Percentiles rank a stretch among this genome's conserved stretches.
These are phyloP conservation scores for Podospora anserina DNA, from an alignment of 495 filamentous ascomycete genomes.

Conservation along the genomic window DNA sequence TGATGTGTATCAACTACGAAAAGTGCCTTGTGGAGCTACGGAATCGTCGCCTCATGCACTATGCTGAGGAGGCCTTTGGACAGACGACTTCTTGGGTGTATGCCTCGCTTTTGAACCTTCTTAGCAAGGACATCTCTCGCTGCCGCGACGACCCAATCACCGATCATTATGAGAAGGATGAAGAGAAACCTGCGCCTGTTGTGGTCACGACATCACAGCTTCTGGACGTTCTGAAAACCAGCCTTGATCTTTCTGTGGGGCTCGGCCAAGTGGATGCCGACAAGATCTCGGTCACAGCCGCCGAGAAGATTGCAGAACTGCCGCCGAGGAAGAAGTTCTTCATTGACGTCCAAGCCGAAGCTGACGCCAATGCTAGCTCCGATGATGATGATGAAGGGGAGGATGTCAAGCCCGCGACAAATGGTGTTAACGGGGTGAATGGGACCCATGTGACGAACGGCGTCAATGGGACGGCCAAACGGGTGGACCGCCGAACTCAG, in stretches of 20 bases:
- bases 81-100: constrained; percentile 71
- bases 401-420: constrained; percentile 31
- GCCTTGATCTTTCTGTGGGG: constrained; percentile 44
- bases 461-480: constrained; percentile 35
- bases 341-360: constrained; percentile 35
- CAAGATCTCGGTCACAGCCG: constrained; percentile 40
- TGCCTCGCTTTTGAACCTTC: constrained; percentile 59
- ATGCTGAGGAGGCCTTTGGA: constrained; percentile 58
- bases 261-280: constrained; percentile 43
- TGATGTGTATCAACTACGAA: constrained; percentile 79
- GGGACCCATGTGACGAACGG: constrained; percentile 29
- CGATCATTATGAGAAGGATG: constrained; percentile 54
- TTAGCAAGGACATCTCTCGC: constrained; percentile 64
- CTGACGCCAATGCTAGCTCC: constrained; percentile 31
- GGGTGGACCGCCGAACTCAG: constrained; percentile 59
- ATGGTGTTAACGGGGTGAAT: constrained; percentile 32
- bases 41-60: constrained; percentile 65
- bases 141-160: constrained; percentile 57
- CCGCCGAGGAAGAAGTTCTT: constrained; percentile 43
- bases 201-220: constrained; percentile 49
- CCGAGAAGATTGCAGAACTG: constrained; percentile 40
- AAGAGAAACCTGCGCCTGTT: constrained; percentile 18
- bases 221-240: constrained; percentile 38
- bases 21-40: constrained; percentile 80
- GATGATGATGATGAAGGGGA: constrained; percentile 44